A percentile compares a stretch with the other conserved stretches of the same genome.
These are phyloP conservation scores for Peronosclerospora sorghi DNA, from an alignment of 352 stramenopile genomes.

Conservation along the genomic window DNA sequence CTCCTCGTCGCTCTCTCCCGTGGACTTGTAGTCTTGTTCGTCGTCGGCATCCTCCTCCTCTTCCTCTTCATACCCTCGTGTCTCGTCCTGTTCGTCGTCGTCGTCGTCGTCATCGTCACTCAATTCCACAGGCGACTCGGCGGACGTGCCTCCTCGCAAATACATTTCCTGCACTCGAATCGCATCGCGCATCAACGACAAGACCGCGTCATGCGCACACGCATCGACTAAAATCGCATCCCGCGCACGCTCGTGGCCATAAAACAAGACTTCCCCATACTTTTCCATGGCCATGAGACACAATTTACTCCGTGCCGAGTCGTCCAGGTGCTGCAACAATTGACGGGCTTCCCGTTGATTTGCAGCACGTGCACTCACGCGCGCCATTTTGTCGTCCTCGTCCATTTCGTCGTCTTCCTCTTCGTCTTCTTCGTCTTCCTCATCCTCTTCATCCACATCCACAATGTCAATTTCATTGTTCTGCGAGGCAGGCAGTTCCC, in stretches of 20 bases:
- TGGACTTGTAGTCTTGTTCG: conserved; percentile 5
- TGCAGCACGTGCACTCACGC: conserved; percentile 25
- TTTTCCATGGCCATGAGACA: conserved; percentile 52
- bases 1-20: conserved; percentile 23
- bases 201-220: conserved; percentile 40
- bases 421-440: conserved; percentile 5
- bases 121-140: conserved; percentile 27
- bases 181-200: conserved; percentile 46
- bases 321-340: conserved; percentile 38
- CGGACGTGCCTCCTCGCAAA: conserved; percentile 36
- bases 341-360: conserved; percentile 42
- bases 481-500: conserved; percentile 12
- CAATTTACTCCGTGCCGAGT: conserved; percentile 42
- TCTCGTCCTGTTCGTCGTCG: conserved; percentile 17
- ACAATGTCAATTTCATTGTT: conserved; percentile 33
- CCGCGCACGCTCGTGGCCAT: conserved; percentile 40
- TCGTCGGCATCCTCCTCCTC: conserved; percentile 23
- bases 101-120: conserved; percentile 23
- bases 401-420: conserved; percentile 29
- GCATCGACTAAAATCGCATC: conserved; percentile 56
- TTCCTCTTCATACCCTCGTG: conserved; percentile 7
- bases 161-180: conserved; percentile 38
- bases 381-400: conserved; percentile 17
- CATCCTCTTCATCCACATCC: conserved; percentile 24
- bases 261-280: conserved; percentile 57